Base-by-base conservation (phyloP, 2,329 filamentous ascomycete genomes). In the Colletotrichum magnum region DNA sequence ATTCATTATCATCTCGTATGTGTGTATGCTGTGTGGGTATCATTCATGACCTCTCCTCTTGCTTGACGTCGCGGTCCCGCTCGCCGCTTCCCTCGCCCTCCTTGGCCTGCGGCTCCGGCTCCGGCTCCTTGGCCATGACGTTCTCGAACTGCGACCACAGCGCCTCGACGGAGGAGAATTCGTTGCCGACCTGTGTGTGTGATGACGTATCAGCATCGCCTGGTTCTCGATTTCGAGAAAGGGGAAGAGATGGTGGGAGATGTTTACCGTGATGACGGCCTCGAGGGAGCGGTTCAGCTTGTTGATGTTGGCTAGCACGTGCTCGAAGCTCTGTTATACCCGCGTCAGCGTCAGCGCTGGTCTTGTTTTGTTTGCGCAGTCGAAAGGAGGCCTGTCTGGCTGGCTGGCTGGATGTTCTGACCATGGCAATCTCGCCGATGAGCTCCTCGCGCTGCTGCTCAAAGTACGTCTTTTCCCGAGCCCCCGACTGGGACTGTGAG, bases 141-240 rank as follows among this genome's bases (percentile, higher is more conserved):
- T 92, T 93, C 83, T 99, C 96, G 77, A 99, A 98, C 76, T 97
- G 94, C 47, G 93, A 97, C 96, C 96, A 99, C 16, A 99, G 87
- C 36, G 94, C 94, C 80, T 99, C 96, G 51, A 99, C 96, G 4
- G 94, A 95, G n/a, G 93, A 92, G 82, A 99, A 98, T 77, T 99
- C 96, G 81, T 97, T 97, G 45, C 96, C 96, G 60, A 99, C 91
- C 91, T 94, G 63, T 24, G 12, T 9, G 18, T 9, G 18, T 3
- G 6, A 32, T 21, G 16, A n/a, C 3, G 6, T 24, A 28, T 28
- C 13, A 52, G 50, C 9, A 28, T 10, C 26, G 13, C 24, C 2
- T 43, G 15, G 24, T 50, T 18, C n/a, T 9, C 28, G 7, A 18
- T 18, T 32, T 32, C 7, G 28, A 10, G 10, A 24, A 2, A 15